phyloP scores from a whole-genome alignment of 2,329 filamentous ascomycete species.

The Colletotrichum siamense region DNA sequence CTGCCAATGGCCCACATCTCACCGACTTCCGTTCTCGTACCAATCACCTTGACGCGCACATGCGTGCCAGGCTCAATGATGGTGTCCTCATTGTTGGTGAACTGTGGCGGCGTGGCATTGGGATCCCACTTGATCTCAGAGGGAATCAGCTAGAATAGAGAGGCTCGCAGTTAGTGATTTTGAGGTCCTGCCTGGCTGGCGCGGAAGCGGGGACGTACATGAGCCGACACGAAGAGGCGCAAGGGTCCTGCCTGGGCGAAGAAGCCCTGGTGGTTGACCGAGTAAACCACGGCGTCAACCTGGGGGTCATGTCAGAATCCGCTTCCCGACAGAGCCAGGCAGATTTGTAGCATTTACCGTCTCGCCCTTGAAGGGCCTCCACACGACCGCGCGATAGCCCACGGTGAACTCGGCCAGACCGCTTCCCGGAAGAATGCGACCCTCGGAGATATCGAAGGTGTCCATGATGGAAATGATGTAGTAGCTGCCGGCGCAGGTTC shows the following conservation, averaged over 20 bases:
- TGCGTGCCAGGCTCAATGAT: slow-evolving; percentile 94
- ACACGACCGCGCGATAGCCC: slow-evolving; percentile 93
- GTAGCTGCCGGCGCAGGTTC: slow-evolving; percentile 92
- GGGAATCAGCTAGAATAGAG: slow-evolving; percentile 76
- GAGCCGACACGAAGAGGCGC: slow-evolving; percentile 79
- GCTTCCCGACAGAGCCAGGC: slow-evolving; percentile 20
- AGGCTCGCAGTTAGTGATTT: slow-evolving; percentile 27
- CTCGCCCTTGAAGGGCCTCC: slow-evolving; percentile 97
- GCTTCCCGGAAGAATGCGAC: slow-evolving; percentile 88
- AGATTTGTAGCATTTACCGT: slow-evolving; percentile 68
- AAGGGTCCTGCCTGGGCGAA: slow-evolving; percentile 84
- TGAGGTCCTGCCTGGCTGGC: slow-evolving; percentile 13
- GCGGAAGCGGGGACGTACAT: slow-evolving; percentile 61
- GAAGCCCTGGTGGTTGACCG: slow-evolving; percentile 90
- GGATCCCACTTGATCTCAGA: slow-evolving; percentile 92
- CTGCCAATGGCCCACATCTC: slow-evolving; percentile 97
- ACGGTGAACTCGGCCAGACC: slow-evolving; percentile 95
- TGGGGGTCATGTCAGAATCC: slow-evolving; percentile 43
- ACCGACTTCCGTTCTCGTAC: slow-evolving; percentile 90
- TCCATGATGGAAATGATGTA: slow-evolving; percentile 99
- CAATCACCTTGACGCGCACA: slow-evolving; percentile 92
- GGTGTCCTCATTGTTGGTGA: slow-evolving; percentile 92
- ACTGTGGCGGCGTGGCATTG: slow-evolving; percentile 95
- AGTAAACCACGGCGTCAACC: slow-evolving; percentile 93
- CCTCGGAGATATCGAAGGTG: slow-evolving; percentile 92